Percentiles rank a stretch among this genome's conserved stretches.
Evolutionary conservation across 257 asterid species (phyloP).

Genomic region (Haberlea rhodopensis): DNA sequence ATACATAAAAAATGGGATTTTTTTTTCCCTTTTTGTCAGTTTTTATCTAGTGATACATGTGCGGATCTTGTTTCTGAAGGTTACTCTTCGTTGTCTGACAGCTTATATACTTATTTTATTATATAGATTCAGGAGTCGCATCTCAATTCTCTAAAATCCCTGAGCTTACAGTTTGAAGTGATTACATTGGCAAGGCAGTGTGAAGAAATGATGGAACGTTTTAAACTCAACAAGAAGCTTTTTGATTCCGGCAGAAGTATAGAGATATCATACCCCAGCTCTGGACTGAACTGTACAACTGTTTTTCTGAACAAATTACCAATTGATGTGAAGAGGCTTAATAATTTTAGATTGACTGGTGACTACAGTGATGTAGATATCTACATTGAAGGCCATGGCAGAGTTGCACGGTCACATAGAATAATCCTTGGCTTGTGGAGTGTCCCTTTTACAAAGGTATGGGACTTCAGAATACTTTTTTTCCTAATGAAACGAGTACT

Average conservation of each 20-base stretch:
- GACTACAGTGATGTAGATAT: slow-evolving; percentile 78
- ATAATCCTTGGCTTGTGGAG: slow-evolving; percentile 94
- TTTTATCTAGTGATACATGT: neutral
- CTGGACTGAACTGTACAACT: slow-evolving; percentile 45
- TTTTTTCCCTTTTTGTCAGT: neutral
- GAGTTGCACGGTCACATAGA: slow-evolving; percentile 63
- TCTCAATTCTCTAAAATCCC: slow-evolving; percentile 52
- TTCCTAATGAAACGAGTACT: neutral
- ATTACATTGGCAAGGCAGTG: slow-evolving; percentile 65
- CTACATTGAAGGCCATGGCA: slow-evolving; percentile 62
- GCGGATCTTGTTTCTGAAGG: slow-evolving; percentile 4
- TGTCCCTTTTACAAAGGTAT: slow-evolving; percentile 85
- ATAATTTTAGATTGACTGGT: slow-evolving; percentile 50
- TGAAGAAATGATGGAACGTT: slow-evolving; percentile 68
- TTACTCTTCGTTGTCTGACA: slow-evolving; percentile 11
- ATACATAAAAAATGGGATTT: neutral
- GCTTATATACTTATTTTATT: slow-evolving; percentile 6
- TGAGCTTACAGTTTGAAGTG: slow-evolving; percentile 71
- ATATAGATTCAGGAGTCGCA: slow-evolving; percentile 70
- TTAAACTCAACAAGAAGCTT: slow-evolving; percentile 57
- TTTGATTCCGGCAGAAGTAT: slow-evolving; percentile 71
- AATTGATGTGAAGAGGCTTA: slow-evolving; percentile 59
- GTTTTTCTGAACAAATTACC: slow-evolving; percentile 65
- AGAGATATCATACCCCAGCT: slow-evolving; percentile 71
- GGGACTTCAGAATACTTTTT: slow-evolving; percentile 4